Evolutionary conservation across 352 stramenopile species (phyloP).

Genomic region (Phytophthora fragariaefolia): DNA sequence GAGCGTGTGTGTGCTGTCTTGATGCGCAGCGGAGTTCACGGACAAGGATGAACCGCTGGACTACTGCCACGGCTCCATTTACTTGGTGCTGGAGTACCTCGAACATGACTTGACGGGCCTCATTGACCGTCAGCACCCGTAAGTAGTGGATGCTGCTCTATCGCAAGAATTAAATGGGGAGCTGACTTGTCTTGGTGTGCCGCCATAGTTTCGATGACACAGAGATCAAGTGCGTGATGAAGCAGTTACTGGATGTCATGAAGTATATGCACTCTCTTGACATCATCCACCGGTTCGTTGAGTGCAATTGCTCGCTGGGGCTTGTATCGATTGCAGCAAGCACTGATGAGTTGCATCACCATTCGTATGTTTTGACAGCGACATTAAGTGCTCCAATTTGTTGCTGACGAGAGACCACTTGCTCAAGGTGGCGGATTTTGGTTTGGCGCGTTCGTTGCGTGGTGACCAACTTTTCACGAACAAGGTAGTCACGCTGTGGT

Average conservation of each 20-base stretch:
- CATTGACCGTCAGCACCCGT: slow-evolving; percentile 88
- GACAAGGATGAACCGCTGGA: slow-evolving; percentile 86
- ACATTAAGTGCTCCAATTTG: slow-evolving; percentile 95
- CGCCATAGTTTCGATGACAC: slow-evolving; percentile 81
- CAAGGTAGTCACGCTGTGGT: slow-evolving; percentile 97
- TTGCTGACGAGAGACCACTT: slow-evolving; percentile 80
- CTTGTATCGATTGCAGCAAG: too few relatives aligned
- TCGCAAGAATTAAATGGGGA: neutral
- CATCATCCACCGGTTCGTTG: slow-evolving; percentile 81
- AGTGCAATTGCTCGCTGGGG: too few relatives aligned
- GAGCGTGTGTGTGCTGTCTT: neutral
- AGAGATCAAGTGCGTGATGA: slow-evolving; percentile 90
- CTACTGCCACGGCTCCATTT: slow-evolving; percentile 89
- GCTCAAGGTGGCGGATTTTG: slow-evolving; percentile 90
- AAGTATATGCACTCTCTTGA: slow-evolving; percentile 89
- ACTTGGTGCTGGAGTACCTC: slow-evolving; percentile 90
- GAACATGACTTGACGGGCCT: slow-evolving; percentile 90
- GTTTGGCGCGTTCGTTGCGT: slow-evolving; percentile 82
- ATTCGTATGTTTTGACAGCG: slow-evolving; percentile 30
- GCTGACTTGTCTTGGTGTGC: slow-evolving; percentile 1
- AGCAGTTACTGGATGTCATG: slow-evolving; percentile 87
- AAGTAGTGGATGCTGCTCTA: slow-evolving; percentile 21
- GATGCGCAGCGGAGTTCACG: slow-evolving; percentile 66
- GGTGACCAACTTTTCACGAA: slow-evolving; percentile 93
- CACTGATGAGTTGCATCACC: neutral